These are phyloP conservation scores for Microcyclospora tardicrescens DNA, from an alignment of 2,329 filamentous ascomycete species.

Conservation along the genomic window DNA sequence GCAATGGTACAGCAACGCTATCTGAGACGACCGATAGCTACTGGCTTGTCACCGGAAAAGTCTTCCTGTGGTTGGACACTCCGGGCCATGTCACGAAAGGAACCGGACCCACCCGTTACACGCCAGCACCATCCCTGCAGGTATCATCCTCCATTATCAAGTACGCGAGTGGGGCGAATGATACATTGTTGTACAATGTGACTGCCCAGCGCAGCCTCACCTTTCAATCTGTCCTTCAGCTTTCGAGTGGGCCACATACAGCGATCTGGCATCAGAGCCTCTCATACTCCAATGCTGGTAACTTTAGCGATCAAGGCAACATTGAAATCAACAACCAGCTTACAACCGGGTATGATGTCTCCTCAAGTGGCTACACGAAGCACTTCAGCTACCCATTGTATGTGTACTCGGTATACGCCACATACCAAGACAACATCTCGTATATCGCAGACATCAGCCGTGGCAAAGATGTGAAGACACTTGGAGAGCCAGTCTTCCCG, in stretches of 20 bases:
- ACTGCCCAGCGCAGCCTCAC: constrained; percentile 42
- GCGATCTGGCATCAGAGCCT: constrained; percentile 48
- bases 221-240: constrained; percentile 40
- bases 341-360: constrained; percentile 38
- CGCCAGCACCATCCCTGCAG: constrained; percentile 34
- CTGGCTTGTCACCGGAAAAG: constrained; percentile 67
- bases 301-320: constrained; percentile 41
- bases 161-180: constrained; percentile 41
- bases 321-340: constrained; percentile 41
- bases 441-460: constrained; percentile 37
- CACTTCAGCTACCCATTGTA: constrained; percentile 49
- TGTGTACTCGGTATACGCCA: constrained; percentile 40
- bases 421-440: constrained; percentile 29
- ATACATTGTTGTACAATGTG: constrained; percentile 43
- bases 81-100: constrained; percentile 38
- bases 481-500: constrained; percentile 41
- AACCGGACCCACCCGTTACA: constrained; percentile 27
- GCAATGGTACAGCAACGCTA: constrained; percentile 34
- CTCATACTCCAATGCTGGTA: constrained; percentile 42
- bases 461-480: constrained; percentile 35
- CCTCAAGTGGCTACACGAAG: constrained; percentile 25
- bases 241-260: constrained; percentile 30
- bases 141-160: constrained; percentile 39
- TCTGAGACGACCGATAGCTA: constrained; percentile 47
- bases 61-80: constrained; percentile 61